Conservation (phyloP, 371 early-diverging fungal genomes). For the Conidiobolus incongruus region DNA sequence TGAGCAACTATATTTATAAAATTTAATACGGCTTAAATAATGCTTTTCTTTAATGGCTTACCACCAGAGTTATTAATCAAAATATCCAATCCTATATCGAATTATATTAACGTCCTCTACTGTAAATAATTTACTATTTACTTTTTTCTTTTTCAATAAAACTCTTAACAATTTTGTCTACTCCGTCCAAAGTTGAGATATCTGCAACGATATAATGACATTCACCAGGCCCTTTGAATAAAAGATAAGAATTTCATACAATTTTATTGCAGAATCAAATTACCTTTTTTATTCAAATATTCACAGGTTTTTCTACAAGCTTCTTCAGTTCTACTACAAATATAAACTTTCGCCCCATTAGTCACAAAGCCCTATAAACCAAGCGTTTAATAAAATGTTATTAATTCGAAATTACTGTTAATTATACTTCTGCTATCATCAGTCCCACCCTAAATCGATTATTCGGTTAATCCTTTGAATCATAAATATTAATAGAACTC, state of each 20-base stretch:
- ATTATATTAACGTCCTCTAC: too few relatives aligned
- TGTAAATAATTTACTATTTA: conserved; percentile 9
- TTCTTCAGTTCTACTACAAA: conserved; percentile 32
- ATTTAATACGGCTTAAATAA: neutral
- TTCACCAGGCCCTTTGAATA: conserved; percentile 17
- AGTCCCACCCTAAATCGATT: conserved; percentile 21
- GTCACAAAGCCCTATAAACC: conserved; percentile 34
- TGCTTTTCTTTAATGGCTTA: conserved; percentile 4
- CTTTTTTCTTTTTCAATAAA: conserved; percentile 30
- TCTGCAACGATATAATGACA: conserved; percentile 60
- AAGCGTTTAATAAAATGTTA: neutral
- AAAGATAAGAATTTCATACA: neutral
- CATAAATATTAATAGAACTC: neutral
- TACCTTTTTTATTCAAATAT: conserved; percentile 27
- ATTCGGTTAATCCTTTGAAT: neutral
- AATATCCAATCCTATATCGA: conserved; percentile 45
- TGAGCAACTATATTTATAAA: too few relatives aligned
- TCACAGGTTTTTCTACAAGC: conserved; percentile 36
- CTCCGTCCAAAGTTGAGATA: conserved; percentile 34
- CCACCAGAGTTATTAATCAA: conserved; percentile 72
- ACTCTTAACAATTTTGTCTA: conserved; percentile 27
- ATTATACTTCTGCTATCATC: conserved; percentile 30
- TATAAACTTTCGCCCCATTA: conserved; percentile 55
- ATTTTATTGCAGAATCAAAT: neutral
- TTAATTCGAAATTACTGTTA: neutral